phyloP scores from a whole-genome alignment of 306 rosid genomes.

The Astragalus membranaceus region DNA sequence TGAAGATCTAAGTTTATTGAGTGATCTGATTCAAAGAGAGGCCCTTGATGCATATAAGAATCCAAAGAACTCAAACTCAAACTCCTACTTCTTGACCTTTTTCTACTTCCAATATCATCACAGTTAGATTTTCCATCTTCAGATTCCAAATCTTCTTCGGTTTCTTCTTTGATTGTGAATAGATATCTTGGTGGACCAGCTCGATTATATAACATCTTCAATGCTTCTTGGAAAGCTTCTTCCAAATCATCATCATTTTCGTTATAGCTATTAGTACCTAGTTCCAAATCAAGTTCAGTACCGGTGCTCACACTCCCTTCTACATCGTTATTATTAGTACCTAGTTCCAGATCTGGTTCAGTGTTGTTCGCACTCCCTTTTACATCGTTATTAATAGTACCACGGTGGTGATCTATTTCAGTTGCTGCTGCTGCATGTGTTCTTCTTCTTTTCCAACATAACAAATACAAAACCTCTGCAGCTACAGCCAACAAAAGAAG shows the following conservation, averaged over 20 bases:
- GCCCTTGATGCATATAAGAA: constrained; percentile 48
- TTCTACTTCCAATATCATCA: constrained; percentile 33
- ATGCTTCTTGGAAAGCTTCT: constrained; percentile 40
- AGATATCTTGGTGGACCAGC: constrained; percentile 84
- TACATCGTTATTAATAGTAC: no score
- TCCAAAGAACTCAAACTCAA: constrained; percentile 50
- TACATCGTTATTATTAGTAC: constrained; percentile 12
- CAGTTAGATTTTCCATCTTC: constrained; percentile 56
- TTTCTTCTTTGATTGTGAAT: constrained; percentile 80
- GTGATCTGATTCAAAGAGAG: constrained; percentile 67
- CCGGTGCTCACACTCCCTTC: no score
- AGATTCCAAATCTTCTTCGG: constrained; percentile 74
- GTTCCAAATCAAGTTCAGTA: constrained; percentile 44
- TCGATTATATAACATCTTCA: constrained; percentile 74
- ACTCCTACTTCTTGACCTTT: constrained; percentile 60
- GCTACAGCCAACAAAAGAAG: constrained; percentile 50
- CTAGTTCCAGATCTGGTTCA: constrained; percentile 46
- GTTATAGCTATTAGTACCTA: constrained; percentile 7
- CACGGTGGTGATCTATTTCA: no score
- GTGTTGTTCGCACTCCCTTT: no score
- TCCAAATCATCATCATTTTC: constrained; percentile 36
- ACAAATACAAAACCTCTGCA: constrained; percentile 66
- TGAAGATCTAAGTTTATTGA: constrained; percentile 49
- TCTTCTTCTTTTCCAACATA: constrained; percentile 60
- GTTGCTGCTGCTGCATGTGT: constrained; percentile 36